A percentile compares a stretch with the other conserved stretches of the same genome.
phyloP scores from a whole-genome alignment of 371 early-diverging fungal genomes.

The Catenaria anguillulae region DNA sequence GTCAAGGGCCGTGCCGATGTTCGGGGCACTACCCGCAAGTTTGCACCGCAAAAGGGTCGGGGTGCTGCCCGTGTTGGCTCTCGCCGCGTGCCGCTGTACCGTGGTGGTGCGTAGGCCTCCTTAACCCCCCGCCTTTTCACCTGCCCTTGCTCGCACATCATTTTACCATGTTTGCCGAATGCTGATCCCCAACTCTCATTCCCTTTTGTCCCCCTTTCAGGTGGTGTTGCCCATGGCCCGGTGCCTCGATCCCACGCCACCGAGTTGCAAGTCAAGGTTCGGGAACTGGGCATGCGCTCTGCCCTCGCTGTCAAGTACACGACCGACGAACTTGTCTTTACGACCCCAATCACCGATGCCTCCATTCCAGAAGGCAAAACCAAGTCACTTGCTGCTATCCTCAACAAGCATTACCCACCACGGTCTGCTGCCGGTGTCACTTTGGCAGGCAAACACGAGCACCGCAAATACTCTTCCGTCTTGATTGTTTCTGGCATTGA shows the following conservation, averaged over 20 bases:
- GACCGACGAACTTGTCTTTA: slow-evolving; percentile 56
- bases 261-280: slow-evolving; percentile 70
- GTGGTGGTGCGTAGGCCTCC: slow-evolving; percentile 72
- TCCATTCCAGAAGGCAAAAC: not conserved
- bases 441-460: not conserved
- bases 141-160: too few relatives aligned
- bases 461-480: not conserved
- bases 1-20: slow-evolving; percentile 71
- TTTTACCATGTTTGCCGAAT: too few relatives aligned
- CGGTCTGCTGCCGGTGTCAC: not conserved
- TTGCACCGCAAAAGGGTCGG: slow-evolving; percentile 78
- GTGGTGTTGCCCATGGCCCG: slow-evolving; percentile 72
- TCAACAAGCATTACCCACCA: not conserved
- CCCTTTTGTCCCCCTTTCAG: too few relatives aligned
- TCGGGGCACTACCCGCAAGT: slow-evolving; percentile 62
- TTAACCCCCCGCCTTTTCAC: too few relatives aligned
- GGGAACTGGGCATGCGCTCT: slow-evolving; percentile 60
- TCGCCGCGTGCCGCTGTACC: slow-evolving; percentile 67
- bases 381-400: not conserved
- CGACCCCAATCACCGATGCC: not conserved
- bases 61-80: slow-evolving; percentile 83
- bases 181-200: too few relatives aligned
- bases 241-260: slow-evolving; percentile 67
- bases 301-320: slow-evolving; percentile 77
- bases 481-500: not conserved